These are phyloP conservation scores for Cyclostephanos tholiformis DNA, from an alignment of 108 stramenopile genomes.

Conservation along the genomic window DNA sequence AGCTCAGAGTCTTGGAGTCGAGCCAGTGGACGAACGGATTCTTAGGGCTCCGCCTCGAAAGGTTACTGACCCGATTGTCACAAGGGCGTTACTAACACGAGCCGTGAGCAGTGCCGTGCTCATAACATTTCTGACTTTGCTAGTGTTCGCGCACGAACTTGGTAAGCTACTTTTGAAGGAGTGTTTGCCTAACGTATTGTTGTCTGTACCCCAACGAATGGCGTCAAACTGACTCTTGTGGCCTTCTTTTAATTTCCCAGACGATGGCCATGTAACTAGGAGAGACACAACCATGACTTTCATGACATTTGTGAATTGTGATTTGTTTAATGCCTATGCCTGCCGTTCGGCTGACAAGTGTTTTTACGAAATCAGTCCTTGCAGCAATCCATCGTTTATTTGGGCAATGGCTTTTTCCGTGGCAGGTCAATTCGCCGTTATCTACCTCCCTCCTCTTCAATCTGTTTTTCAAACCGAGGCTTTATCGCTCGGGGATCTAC, in stretches of 20 bases:
- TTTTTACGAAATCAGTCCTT: constrained; percentile 81
- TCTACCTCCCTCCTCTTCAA: constrained; percentile 92
- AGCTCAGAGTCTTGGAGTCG: constrained; percentile 91
- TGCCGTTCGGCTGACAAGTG: constrained; percentile 85
- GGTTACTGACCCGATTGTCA: constrained; percentile 89
- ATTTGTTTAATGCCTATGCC: constrained; percentile 94
- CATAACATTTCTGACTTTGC: constrained; percentile 87
- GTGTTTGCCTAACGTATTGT: not conserved
- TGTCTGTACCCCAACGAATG: not conserved
- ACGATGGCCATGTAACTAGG: constrained; percentile 76
- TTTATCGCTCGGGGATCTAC: constrained; percentile 74
- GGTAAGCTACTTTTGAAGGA: constrained; percentile 22
- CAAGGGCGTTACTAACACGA: constrained; percentile 78
- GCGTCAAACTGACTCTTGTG: not conserved
- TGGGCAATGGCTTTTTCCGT: constrained; percentile 86
- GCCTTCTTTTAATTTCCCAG: constrained; percentile 13
- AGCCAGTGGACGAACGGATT: constrained; percentile 86
- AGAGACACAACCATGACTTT: constrained; percentile 98
- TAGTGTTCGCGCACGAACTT: constrained; percentile 86
- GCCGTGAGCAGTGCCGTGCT: constrained; percentile 86
- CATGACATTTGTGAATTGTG: constrained; percentile 96
- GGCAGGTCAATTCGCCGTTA: constrained; percentile 88
- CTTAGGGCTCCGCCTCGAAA: constrained; percentile 88
- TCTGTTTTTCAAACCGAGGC: constrained; percentile 94
- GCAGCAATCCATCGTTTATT: constrained; percentile 87